A percentile compares a stretch with the other conserved stretches of the same genome.
phyloP scores from a whole-genome alignment of 352 stramenopile species.

The Pythium brassicae region DNA sequence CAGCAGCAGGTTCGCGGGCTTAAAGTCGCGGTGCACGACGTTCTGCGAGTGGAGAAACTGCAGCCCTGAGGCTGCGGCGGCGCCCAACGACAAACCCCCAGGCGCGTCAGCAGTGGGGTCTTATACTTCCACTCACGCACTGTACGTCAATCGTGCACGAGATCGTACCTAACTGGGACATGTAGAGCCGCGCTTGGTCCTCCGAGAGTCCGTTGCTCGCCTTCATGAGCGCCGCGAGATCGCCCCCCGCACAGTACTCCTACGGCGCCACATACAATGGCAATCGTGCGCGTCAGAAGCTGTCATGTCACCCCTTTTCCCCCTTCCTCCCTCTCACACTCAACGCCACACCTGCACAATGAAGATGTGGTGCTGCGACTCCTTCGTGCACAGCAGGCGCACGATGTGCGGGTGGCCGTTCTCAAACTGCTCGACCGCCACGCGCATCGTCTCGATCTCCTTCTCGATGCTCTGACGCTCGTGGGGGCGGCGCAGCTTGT shows the following conservation, averaged over 20 bases:
- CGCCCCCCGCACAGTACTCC: slow-evolving; percentile 77
- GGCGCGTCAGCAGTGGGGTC: neutral
- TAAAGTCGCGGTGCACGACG: slow-evolving; percentile 74
- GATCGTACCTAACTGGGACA: slow-evolving; percentile 66
- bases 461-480: slow-evolving; percentile 82
- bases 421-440: slow-evolving; percentile 81
- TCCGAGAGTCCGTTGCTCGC: slow-evolving; percentile 48
- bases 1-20: slow-evolving; percentile 70
- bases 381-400: slow-evolving; percentile 73
- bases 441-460: slow-evolving; percentile 83
- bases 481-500: slow-evolving; percentile 63
- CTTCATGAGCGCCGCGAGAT: slow-evolving; percentile 76
- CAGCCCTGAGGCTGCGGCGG: slow-evolving; percentile 45
- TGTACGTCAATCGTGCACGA: too few species aligned
- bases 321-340: too few species aligned
- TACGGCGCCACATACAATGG: slow-evolving; percentile 10
- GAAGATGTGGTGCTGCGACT: slow-evolving; percentile 79
- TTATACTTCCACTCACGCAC: neutral
- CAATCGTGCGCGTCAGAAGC: too few species aligned
- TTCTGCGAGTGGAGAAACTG: slow-evolving; percentile 76
- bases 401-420: slow-evolving; percentile 85
- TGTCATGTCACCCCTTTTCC: too few species aligned
- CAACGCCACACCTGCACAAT: slow-evolving; percentile 73
- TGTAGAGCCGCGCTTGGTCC: slow-evolving; percentile 65
- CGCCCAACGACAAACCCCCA: neutral